Conservation (phyloP, 768 basidiomycete genomes). For the Phanerochaete carnosa region DNA sequence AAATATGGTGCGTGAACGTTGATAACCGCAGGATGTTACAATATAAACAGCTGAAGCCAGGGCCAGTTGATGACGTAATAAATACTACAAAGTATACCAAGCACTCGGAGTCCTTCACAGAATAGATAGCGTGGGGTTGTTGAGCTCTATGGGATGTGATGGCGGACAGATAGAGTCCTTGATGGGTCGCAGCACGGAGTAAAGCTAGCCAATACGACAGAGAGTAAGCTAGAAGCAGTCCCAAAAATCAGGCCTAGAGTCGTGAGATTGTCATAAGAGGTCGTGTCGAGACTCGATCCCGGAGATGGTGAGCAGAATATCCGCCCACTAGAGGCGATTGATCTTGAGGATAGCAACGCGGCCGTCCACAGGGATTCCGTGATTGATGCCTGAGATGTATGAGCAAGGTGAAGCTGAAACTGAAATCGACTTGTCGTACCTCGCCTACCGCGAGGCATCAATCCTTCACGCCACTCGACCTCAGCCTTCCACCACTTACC, state of each 20-base stretch:
- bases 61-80: no score
- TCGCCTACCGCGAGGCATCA: slow-evolving; percentile 64
- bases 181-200: background rate
- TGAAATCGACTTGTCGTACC: slow-evolving; percentile 39
- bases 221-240: background rate
- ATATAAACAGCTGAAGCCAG: no score
- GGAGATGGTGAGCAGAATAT: no score
- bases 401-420: background rate
- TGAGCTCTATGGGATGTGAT: no score
- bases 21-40: no score
- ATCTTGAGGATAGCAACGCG: slow-evolving; percentile 78
- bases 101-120: no score
- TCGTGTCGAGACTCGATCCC: background rate
- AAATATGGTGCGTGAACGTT: no score
- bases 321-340: slow-evolving; percentile 34
- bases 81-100: no score
- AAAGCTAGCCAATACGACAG: background rate
- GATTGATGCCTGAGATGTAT: slow-evolving; percentile 60
- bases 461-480: slow-evolving; percentile 70
- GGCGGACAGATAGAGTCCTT: no score
- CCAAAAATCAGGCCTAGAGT: background rate
- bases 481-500: slow-evolving; percentile 73
- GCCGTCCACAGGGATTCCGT: slow-evolving; percentile 80
- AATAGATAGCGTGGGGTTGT: no score
- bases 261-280: background rate